Evolutionary conservation across 352 stramenopile genomes (phyloP).

Genomic region (Saprolegnia parasitica): DNA sequence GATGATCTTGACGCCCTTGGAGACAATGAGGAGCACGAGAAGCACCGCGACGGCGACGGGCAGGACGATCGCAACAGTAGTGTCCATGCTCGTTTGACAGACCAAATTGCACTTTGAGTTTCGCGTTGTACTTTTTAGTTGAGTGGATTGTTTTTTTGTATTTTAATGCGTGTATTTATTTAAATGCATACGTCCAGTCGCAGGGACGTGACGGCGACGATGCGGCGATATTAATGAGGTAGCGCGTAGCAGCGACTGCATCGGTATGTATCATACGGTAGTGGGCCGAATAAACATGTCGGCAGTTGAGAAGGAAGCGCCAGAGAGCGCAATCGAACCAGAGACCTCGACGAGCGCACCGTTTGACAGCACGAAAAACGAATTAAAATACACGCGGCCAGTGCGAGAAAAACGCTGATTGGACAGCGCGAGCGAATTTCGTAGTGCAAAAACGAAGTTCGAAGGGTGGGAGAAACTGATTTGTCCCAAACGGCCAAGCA

Average conservation of each 20-base stretch:
- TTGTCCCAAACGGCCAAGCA: not conserved
- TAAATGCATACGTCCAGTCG: too few relatives aligned
- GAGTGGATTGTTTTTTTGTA: too few relatives aligned
- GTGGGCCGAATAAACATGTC: not conserved
- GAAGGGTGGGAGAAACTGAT: not conserved
- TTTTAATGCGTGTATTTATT: too few relatives aligned
- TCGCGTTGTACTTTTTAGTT: too few relatives aligned
- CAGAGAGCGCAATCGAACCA: not conserved
- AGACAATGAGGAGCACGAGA: slow-evolving; percentile 28
- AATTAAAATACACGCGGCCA: not conserved
- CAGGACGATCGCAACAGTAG: slow-evolving; percentile 9
- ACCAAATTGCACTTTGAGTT: slow-evolving; percentile 7
- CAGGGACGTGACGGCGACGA: too few relatives aligned
- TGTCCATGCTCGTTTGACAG: slow-evolving; percentile 5
- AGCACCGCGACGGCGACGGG: slow-evolving; percentile 21
- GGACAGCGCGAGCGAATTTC: not conserved
- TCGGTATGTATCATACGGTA: too few relatives aligned
- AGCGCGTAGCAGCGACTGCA: too few relatives aligned
- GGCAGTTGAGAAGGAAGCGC: too few relatives aligned
- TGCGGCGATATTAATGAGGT: too few relatives aligned
- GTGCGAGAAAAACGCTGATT: not conserved
- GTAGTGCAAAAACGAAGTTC: not conserved
- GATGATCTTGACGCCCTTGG: slow-evolving; percentile 30
- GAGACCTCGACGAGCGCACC: not conserved
- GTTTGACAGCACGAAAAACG: not conserved